Evolutionary conservation across 805 yeast genomes (phyloP).

Genomic region (Yamadazyma laniorum): DNA sequence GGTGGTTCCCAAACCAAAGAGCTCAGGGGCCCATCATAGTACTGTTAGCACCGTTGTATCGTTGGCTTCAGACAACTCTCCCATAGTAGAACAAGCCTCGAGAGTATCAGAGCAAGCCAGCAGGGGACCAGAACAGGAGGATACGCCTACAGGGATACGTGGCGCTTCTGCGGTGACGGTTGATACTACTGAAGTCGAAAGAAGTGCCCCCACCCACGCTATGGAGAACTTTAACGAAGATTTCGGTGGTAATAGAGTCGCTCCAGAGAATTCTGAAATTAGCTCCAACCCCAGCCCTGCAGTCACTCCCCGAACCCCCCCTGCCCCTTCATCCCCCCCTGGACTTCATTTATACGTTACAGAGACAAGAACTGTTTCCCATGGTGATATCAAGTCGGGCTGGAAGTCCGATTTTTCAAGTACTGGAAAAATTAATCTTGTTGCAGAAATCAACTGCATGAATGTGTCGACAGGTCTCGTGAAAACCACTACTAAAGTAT

Average conservation of each 20-base stretch:
- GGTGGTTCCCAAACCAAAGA: slow-evolving; percentile 5
- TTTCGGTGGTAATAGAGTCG: slow-evolving; percentile 13
- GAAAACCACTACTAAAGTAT: slow-evolving; percentile 43
- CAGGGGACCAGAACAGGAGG: background rate
- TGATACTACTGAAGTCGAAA: slow-evolving; percentile 18
- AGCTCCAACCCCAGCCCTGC: background rate
- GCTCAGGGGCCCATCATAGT: slow-evolving; percentile 24
- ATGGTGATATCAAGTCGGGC: slow-evolving; percentile 83
- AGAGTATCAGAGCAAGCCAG: too few species aligned
- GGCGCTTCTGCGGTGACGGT: slow-evolving; percentile 13
- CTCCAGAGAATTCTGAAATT: background rate
- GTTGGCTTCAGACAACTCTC: slow-evolving; percentile 11
- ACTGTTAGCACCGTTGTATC: slow-evolving; percentile 27
- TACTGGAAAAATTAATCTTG: slow-evolving; percentile 75
- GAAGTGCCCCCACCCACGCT: slow-evolving; percentile 23
- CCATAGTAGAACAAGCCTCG: slow-evolving; percentile 4
- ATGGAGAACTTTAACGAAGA: slow-evolving; percentile 27
- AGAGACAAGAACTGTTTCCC: slow-evolving; percentile 68
- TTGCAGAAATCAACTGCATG: slow-evolving; percentile 65
- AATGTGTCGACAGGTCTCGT: slow-evolving; percentile 54
- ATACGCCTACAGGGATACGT: slow-evolving; percentile 11
- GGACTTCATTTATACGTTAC: slow-evolving; percentile 52
- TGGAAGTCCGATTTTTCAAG: slow-evolving; percentile 92
- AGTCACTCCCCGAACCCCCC: background rate
- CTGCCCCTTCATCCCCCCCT: slow-evolving; percentile 14